Percentiles rank a stretch among this genome's conserved stretches.
These are phyloP conservation scores for Harringtonia lauricola DNA, from an alignment of 2,329 filamentous ascomycete genomes.

Conservation along the genomic window DNA sequence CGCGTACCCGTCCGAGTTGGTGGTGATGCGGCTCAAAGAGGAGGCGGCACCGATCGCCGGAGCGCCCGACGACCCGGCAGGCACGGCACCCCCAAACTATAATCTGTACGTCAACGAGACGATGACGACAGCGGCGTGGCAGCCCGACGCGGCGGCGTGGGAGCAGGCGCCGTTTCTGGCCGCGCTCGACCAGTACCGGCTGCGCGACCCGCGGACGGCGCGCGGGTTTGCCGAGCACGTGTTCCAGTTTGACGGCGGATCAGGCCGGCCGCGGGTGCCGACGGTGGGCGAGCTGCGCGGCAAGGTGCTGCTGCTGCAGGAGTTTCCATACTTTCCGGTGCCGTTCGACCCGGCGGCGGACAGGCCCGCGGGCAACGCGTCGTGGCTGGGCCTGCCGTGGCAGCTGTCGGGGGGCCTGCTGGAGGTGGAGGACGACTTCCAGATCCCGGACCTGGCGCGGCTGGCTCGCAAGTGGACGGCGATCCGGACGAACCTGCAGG, in stretches of 20 bases:
- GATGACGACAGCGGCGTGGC: no score
- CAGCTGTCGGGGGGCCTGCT: slow-evolving; percentile 27
- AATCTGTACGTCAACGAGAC: no score
- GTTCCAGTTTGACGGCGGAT: slow-evolving; percentile 11
- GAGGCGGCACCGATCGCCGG: slow-evolving; percentile 26
- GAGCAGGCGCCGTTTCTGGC: slow-evolving; percentile 27
- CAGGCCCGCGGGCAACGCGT: background rate
- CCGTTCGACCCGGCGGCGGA: background rate
- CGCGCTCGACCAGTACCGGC: slow-evolving; percentile 30
- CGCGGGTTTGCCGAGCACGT: slow-evolving; percentile 25
- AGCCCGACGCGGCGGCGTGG: background rate
- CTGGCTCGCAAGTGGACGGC: slow-evolving; percentile 36
- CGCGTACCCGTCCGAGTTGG: slow-evolving; percentile 30
- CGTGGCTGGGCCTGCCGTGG: slow-evolving; percentile 32
- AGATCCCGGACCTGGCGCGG: slow-evolving; percentile 28
- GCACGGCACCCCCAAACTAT: background rate
- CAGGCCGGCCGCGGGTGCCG: slow-evolving; percentile 20
- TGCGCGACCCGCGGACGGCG: slow-evolving; percentile 22
- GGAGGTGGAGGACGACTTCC: slow-evolving; percentile 35
- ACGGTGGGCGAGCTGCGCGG: slow-evolving; percentile 33
- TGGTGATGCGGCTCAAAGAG: slow-evolving; percentile 39
- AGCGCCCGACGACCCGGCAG: slow-evolving; percentile 5
- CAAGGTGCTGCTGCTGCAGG: slow-evolving; percentile 35
- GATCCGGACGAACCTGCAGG: slow-evolving; percentile 27
- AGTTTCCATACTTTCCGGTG: slow-evolving; percentile 24